These are phyloP conservation scores for Metahyphopichia silvanorum DNA, from an alignment of 805 yeast species.

Conservation along the genomic window DNA sequence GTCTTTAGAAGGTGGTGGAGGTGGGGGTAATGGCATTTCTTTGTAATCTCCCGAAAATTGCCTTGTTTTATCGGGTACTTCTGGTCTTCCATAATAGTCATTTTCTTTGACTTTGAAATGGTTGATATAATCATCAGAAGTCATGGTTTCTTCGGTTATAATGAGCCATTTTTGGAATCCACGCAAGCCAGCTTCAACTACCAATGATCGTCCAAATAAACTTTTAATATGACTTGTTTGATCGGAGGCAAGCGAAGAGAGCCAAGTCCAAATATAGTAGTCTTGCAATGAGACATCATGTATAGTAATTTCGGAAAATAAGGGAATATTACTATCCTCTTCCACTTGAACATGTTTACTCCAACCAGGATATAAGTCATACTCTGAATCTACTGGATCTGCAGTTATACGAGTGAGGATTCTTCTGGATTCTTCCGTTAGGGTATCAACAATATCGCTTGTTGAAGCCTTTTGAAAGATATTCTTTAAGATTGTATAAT, in stretches of 20 bases:
- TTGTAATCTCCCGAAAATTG: slow-evolving; percentile 14
- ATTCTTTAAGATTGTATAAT: slow-evolving; percentile 69
- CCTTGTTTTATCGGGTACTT: too few species aligned
- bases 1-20: slow-evolving; percentile 18
- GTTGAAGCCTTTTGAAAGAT: slow-evolving; percentile 58
- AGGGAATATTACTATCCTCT: slow-evolving; percentile 25
- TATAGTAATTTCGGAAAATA: slow-evolving; percentile 38
- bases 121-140: slow-evolving; percentile 28
- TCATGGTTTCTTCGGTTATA: slow-evolving; percentile 62
- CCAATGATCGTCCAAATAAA: slow-evolving; percentile 76
- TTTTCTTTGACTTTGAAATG: slow-evolving; percentile 14
- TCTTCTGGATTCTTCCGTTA: slow-evolving; percentile 73
- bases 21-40: slow-evolving; percentile 23
- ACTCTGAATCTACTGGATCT: slow-evolving; percentile 33
- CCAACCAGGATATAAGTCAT: slow-evolving; percentile 41
- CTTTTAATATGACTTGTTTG: slow-evolving; percentile 62
- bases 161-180: slow-evolving; percentile 80
- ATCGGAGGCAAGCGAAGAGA: slow-evolving; percentile 71
- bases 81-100: too few species aligned
- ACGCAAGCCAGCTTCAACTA: slow-evolving; percentile 75
- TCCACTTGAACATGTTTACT: slow-evolving; percentile 5
- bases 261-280: slow-evolving; percentile 90
- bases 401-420: slow-evolving; percentile 40
- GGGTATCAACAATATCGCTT: slow-evolving; percentile 54
- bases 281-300: slow-evolving; percentile 74